A percentile compares a stretch with the other conserved stretches of the same genome.
These are phyloP conservation scores for Sugiyamaella marilandica DNA, from an alignment of 805 yeast species.

Conservation along the genomic window DNA sequence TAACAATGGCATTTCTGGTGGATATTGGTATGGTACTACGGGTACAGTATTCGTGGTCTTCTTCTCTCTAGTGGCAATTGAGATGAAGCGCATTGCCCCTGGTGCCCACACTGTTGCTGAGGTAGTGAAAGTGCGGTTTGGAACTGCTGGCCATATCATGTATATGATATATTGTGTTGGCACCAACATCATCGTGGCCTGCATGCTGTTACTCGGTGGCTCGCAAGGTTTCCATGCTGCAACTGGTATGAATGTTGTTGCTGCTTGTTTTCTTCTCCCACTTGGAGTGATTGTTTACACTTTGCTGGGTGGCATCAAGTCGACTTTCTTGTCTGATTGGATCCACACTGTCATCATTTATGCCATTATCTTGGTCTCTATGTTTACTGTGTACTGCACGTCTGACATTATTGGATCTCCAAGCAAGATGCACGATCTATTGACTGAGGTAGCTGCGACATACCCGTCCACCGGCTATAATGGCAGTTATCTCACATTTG, in stretches of 20 bases:
- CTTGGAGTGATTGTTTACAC: slow-evolving; percentile 75
- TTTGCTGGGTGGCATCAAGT: slow-evolving; percentile 73
- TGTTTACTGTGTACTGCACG: slow-evolving; percentile 73
- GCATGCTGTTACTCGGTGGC: slow-evolving; percentile 88
- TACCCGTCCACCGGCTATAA: slow-evolving; percentile 72
- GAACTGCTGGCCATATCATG: slow-evolving; percentile 59
- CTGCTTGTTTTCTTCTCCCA: slow-evolving; percentile 78
- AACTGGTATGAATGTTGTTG: slow-evolving; percentile 78
- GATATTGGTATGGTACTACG: slow-evolving; percentile 82
- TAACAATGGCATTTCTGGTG: slow-evolving; percentile 70
- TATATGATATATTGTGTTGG: slow-evolving; percentile 72
- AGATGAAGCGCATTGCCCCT: slow-evolving; percentile 83
- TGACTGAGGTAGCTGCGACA: slow-evolving; percentile 49
- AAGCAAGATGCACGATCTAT: slow-evolving; percentile 68
- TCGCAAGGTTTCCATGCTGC: slow-evolving; percentile 73
- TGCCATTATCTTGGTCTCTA: slow-evolving; percentile 72
- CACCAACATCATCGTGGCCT: slow-evolving; percentile 83
- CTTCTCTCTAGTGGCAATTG: slow-evolving; percentile 81
- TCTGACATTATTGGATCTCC: slow-evolving; percentile 73
- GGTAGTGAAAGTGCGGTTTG: slow-evolving; percentile 75
- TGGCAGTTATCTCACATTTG: slow-evolving; percentile 72
- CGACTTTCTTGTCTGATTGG: slow-evolving; percentile 75
- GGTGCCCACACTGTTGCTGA: slow-evolving; percentile 88
- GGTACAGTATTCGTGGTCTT: slow-evolving; percentile 82
- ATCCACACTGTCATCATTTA: slow-evolving; percentile 75